phyloP scores from a whole-genome alignment of 768 basidiomycete species.

The Rhizopogon roseolus region DNA sequence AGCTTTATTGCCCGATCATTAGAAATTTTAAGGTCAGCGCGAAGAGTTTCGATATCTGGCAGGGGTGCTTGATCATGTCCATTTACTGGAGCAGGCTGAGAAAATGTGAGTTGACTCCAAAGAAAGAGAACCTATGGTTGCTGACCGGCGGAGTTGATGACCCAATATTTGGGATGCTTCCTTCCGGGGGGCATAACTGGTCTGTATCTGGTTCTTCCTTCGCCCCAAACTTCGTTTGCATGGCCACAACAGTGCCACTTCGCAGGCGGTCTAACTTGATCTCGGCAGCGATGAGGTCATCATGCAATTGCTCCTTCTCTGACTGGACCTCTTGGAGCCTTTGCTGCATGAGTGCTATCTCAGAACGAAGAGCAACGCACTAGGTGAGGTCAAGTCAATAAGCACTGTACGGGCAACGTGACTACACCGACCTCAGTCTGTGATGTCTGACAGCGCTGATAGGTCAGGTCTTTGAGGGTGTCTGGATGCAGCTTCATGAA shows the following conservation, averaged over 20 bases:
- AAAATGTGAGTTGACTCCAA: conserved; percentile 28
- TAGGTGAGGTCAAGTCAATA: conserved; percentile 22
- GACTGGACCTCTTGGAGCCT: conserved; percentile 46
- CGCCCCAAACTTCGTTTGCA: conserved; percentile 34
- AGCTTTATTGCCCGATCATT: conserved; percentile 46
- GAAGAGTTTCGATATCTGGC: conserved; percentile 36
- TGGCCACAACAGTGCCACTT: conserved; percentile 48
- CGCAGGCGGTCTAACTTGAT: conserved; percentile 56
- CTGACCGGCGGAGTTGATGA: conserved; percentile 71
- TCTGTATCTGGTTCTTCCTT: conserved; percentile 26
- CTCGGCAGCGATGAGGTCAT: conserved; percentile 52
- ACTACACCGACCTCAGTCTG: conserved; percentile 53
- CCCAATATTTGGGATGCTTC: conserved; percentile 44
- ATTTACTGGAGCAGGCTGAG: conserved; percentile 39
- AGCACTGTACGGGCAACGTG: background rate
- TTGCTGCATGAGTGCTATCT: conserved; percentile 46
- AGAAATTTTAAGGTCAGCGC: conserved; percentile 15
- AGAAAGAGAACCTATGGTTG: conserved; percentile 35
- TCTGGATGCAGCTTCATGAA: conserved; percentile 39
- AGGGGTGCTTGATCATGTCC: conserved; percentile 35
- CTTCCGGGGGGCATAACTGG: conserved; percentile 22
- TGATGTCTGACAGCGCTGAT: conserved; percentile 44
- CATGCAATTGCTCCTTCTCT: conserved; percentile 44
- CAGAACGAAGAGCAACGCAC: conserved; percentile 56
- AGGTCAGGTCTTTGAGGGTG: conserved; percentile 34